A percentile compares a stretch with the other conserved stretches of the same genome.
phyloP scores from a whole-genome alignment of 2,329 filamentous ascomycete genomes.

The Penicillium sp. region DNA sequence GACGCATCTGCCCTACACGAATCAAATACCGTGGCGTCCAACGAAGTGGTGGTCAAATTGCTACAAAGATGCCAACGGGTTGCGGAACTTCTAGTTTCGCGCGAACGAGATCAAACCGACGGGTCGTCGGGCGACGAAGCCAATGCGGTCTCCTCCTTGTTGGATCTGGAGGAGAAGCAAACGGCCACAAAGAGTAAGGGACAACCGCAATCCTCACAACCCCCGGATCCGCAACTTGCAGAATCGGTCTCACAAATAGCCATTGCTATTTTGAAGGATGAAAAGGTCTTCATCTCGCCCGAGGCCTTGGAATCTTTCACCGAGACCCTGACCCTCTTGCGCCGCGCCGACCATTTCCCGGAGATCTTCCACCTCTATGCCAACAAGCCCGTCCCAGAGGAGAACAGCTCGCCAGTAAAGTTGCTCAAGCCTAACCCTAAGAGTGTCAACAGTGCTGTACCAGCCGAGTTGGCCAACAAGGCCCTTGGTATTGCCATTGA shows the following conservation, averaged over 20 bases:
- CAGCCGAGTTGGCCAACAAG: conserved; percentile 66
- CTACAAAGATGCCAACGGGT: conserved; percentile 39
- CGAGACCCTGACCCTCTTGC: conserved; percentile 71
- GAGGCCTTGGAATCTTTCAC: conserved; percentile 74
- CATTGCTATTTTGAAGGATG: conserved; percentile 71
- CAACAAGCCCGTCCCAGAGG: conserved; percentile 72
- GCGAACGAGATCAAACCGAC: conserved; percentile 23
- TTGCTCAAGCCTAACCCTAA: conserved; percentile 69
- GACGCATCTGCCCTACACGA: conserved; percentile 32
- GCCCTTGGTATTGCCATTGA: conserved; percentile 81
- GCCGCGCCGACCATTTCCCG: conserved; percentile 74
- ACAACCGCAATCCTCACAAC: conserved; percentile 26
- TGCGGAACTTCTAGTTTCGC: conserved; percentile 32
- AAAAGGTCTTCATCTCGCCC: conserved; percentile 78
- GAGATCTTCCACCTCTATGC: conserved; percentile 80
- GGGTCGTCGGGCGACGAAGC: conserved; percentile 27
- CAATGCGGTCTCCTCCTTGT: conserved; percentile 43
- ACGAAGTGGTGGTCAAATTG: conserved; percentile 35
- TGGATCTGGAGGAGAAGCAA: conserved; percentile 44
- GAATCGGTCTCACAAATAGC: conserved; percentile 57
- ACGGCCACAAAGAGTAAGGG: conserved; percentile 17
- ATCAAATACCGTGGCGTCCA: conserved; percentile 35
- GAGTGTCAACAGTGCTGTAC: conserved; percentile 70
- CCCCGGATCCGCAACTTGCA: conserved; percentile 40
- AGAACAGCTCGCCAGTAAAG: conserved; percentile 59